Evolutionary conservation across 2,329 filamentous ascomycete species (phyloP), one percentile per base, ranked within the genome.

Genomic region (Penicillium sp.): DNA sequence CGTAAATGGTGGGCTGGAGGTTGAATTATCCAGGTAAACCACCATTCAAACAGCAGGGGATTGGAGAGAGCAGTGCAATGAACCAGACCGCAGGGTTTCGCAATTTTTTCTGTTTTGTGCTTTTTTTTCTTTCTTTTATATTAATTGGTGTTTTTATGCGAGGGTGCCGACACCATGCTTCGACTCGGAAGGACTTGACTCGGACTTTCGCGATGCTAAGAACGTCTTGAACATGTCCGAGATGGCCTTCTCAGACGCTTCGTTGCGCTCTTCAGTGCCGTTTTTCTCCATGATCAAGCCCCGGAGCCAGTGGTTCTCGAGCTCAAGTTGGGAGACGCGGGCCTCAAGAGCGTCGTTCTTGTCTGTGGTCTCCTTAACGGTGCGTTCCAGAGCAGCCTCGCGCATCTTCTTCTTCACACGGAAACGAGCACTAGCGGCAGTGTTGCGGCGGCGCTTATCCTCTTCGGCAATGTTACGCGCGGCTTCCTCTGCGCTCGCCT

Each of bases 401-500:
- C 87, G 82, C 70, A 90, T 85, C 79, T 94, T 94, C 82, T 94
- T 94, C 80, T 94, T 94, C 56, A 93, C 80, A 41, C 87, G 83
- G 75, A 94, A 94, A 22, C 87, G 83, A n/a, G 87, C 87, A 50
- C 83, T 88, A 34, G 87, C 87, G 11, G 87, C 87, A 1, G 88
- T 93, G 68, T 94, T 94, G 44, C 87, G 81, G 44, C 86, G 80
- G 39, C 87, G 82, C 73, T 94, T 94, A 63, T 94, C 87, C 66
- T 94, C 88, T 61, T 94, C 87, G 13, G 87, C 86, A n/a, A 80
- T 82, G 3, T 82, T 48, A 16, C 84, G 80, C 7, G 83, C 80
- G 28, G 76, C 73, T 42, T 87, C 84, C 61, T 89, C 84, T 20
- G 82, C 74, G 54, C 64, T 77, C 32, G 73, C 62, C 31, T 52